Percentiles rank a stretch among this genome's conserved stretches.
Evolutionary conservation across 768 basidiomycete genomes (phyloP).

Genomic region (Tephrocybe sp.): DNA sequence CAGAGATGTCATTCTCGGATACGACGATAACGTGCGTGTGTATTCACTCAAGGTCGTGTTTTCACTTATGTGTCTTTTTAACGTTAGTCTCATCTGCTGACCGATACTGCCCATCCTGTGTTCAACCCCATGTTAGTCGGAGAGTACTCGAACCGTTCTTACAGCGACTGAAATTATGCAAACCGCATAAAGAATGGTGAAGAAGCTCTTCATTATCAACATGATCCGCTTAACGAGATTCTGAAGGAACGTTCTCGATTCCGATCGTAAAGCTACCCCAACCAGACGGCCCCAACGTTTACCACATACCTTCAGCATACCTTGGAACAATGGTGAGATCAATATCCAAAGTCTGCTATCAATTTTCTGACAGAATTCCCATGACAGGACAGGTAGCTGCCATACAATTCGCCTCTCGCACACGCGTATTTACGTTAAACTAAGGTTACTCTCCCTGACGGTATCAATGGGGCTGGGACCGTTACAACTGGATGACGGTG

Average conservation of each 20-base stretch:
- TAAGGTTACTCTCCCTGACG: slow-evolving; percentile 56
- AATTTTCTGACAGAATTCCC: too few relatives aligned
- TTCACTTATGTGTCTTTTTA: neutral
- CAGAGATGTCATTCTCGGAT: slow-evolving; percentile 57
- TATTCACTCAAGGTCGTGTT: neutral
- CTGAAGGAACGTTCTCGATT: slow-evolving; percentile 51
- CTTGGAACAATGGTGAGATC: too few relatives aligned
- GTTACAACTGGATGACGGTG: slow-evolving; percentile 53
- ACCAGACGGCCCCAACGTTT: slow-evolving; percentile 42
- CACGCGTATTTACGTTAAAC: neutral
- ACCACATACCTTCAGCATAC: too few relatives aligned
- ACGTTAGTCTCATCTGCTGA: slow-evolving; percentile 36
- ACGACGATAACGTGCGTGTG: slow-evolving; percentile 49
- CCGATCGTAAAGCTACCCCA: slow-evolving; percentile 47
- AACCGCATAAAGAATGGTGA: slow-evolving; percentile 52
- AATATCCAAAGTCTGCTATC: too few relatives aligned
- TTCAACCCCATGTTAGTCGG: slow-evolving; percentile 43
- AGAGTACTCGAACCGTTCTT: too few relatives aligned
- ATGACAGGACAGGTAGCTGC: too few relatives aligned
- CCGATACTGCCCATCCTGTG: slow-evolving; percentile 47
- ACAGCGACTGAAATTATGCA: too few relatives aligned
- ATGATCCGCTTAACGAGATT: neutral
- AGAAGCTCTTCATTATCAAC: neutral
- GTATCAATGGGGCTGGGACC: slow-evolving; percentile 57
- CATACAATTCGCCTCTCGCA: too few relatives aligned